These are phyloP conservation scores for Casaregolazyma lundiana DNA, from an alignment of 1,139 yeast species.

Conservation along the genomic window DNA sequence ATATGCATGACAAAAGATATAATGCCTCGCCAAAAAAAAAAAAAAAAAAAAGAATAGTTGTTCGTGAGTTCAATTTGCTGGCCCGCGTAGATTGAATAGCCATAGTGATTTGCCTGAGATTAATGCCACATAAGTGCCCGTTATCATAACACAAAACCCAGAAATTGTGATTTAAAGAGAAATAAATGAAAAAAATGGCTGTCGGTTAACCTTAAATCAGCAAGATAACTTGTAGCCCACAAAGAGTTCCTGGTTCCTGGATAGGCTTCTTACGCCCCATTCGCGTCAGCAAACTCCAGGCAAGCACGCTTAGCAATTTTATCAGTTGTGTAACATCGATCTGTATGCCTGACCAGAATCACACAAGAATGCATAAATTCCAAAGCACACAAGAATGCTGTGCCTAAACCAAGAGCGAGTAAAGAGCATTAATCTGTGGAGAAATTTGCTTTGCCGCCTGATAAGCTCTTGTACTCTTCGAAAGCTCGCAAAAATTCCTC, in stretches of 20 bases:
- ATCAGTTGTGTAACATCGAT: too few relatives aligned
- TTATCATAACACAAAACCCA: background rate
- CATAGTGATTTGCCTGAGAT: background rate
- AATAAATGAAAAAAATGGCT: background rate
- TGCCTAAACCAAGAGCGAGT: background rate
- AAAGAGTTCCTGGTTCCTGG: background rate
- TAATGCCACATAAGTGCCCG: background rate
- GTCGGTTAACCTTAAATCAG: background rate
- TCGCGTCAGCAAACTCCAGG: too few relatives aligned
- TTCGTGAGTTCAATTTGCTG: background rate
- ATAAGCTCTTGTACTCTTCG: slow-evolving; percentile 7
- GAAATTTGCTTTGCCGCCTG: background rate
- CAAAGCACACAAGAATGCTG: background rate
- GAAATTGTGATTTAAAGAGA: background rate
- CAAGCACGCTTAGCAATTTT: too few relatives aligned
- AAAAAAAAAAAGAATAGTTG: background rate
- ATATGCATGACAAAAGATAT: background rate
- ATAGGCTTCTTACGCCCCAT: too few relatives aligned
- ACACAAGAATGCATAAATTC: background rate
- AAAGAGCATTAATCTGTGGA: background rate
- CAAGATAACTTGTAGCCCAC: background rate
- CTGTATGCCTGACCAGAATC: background rate
- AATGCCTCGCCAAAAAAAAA: background rate
- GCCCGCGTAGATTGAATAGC: background rate
- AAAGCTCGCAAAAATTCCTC: slow-evolving; percentile 1